phyloP scores from a whole-genome alignment of 345 rosid genomes.

The Ceriops tagal region DNA sequence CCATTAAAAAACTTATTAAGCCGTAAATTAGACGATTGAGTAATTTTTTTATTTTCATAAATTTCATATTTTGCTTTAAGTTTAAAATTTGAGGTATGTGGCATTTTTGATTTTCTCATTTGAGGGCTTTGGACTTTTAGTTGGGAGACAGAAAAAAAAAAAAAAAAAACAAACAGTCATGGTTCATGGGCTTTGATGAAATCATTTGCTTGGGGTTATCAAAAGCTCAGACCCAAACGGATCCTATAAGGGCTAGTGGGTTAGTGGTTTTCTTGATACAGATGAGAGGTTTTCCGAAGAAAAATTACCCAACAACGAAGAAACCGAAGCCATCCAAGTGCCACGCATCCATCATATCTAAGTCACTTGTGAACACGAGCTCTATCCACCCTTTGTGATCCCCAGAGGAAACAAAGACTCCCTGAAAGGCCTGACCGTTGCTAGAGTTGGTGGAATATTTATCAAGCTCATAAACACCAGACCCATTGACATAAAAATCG shows the following conservation, averaged over 20 bases:
- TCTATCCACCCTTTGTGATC: slow-evolving; percentile 52
- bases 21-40: too few species aligned
- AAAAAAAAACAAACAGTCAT: too few species aligned
- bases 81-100: too few species aligned
- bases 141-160: too few species aligned
- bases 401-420: slow-evolving; percentile 44
- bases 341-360: slow-evolving; percentile 47
- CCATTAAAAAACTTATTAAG: too few species aligned
- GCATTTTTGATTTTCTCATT: too few species aligned
- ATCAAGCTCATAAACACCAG: slow-evolving; percentile 40
- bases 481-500: slow-evolving; percentile 32
- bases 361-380: slow-evolving; percentile 37
- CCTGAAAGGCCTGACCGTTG: slow-evolving; percentile 20
- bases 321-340: slow-evolving; percentile 47
- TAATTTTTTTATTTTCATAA: too few species aligned
- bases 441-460: slow-evolving; percentile 34
- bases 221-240: too few species aligned
- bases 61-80: too few species aligned
- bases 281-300: neutral
- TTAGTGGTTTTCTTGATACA: too few species aligned
- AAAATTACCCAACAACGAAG: neutral
- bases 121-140: too few species aligned
- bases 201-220: neutral
- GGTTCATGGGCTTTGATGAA: neutral
- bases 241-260: too few species aligned